phyloP scores from a whole-genome alignment of 352 stramenopile species.

The Globisporangium nagaii region DNA sequence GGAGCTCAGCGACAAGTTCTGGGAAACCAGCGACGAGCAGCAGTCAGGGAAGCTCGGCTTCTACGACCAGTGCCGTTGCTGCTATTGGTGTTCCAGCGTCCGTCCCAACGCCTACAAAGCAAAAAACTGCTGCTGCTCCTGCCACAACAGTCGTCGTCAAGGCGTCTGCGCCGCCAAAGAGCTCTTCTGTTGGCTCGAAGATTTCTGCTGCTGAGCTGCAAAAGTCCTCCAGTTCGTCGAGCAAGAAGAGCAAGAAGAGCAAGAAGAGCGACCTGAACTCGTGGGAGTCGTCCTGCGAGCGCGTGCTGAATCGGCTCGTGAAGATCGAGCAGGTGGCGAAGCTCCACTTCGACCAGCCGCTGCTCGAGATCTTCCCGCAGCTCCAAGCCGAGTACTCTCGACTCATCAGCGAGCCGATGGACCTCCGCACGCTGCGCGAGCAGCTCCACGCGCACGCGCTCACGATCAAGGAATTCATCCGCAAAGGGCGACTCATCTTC shows the following conservation, averaged over 20 bases:
- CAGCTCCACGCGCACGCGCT: conserved; percentile 55
- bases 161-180: background rate
- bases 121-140: background rate
- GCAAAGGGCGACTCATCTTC: conserved; percentile 73
- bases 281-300: conserved; percentile 67
- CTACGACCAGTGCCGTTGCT: background rate
- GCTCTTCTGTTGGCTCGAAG: conserved; percentile 22
- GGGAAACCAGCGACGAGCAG: conserved; percentile 10
- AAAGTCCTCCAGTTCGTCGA: conserved; percentile 14
- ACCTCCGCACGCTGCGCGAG: conserved; percentile 67
- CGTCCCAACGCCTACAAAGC: background rate
- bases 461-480: conserved; percentile 47
- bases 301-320: conserved; percentile 56
- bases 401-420: conserved; percentile 76
- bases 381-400: conserved; percentile 53
- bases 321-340: conserved; percentile 81
- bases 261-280: conserved; percentile 73
- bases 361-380: conserved; percentile 75
- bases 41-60: too few relatives aligned
- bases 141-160: background rate
- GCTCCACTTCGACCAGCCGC: conserved; percentile 73
- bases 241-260: conserved; percentile 62
- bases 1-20: conserved; percentile 18
- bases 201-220: conserved; percentile 21
- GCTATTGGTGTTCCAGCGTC: background rate